Percentiles rank a stretch among this genome's conserved stretches.
phyloP scores from a whole-genome alignment of 2,329 filamentous ascomycete species.

The Arachnopeziza araneosa region DNA sequence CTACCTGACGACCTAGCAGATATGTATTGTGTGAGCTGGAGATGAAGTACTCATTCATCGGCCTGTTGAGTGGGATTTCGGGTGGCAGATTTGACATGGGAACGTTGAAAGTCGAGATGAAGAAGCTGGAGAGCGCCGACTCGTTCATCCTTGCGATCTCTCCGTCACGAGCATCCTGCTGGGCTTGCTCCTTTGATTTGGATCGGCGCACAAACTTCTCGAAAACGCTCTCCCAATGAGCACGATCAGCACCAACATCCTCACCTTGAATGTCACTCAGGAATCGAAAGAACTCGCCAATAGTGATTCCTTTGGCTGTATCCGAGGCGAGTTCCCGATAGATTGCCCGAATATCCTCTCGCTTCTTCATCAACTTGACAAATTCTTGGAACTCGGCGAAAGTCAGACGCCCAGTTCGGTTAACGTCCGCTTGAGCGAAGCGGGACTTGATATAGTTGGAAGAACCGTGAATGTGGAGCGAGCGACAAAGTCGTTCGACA shows the following conservation, averaged over 20 bases:
- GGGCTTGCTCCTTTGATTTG: constrained; percentile 40
- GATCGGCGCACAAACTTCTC: constrained; percentile 59
- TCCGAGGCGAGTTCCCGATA: constrained; percentile 59
- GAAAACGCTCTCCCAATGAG: constrained; percentile 69
- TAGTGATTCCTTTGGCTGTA: constrained; percentile 58
- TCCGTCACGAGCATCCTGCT: constrained; percentile 37
- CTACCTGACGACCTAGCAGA: constrained; percentile 83
- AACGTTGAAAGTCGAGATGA: constrained; percentile 69
- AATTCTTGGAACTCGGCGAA: constrained; percentile 81
- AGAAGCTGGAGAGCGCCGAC: constrained; percentile 69
- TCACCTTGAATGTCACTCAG: constrained; percentile 69
- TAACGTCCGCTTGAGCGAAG: constrained; percentile 68
- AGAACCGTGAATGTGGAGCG: constrained; percentile 86
- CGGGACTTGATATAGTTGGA: constrained; percentile 65
- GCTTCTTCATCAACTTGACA: constrained; percentile 73
- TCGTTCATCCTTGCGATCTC: constrained; percentile 64
- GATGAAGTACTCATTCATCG: constrained; percentile 95
- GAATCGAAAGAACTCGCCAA: constrained; percentile 71
- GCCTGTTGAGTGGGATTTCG: constrained; percentile 65
- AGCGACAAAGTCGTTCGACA: constrained; percentile 79
- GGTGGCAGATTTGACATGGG: constrained; percentile 57
- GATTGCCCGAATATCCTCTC: constrained; percentile 73
- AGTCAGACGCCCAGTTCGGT: constrained; percentile 60
- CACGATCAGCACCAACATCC: constrained; percentile 60
- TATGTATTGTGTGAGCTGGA: constrained; percentile 99